Evolutionary conservation across 129 eudicot species (phyloP).

Genomic region (Centaurea solstitialis): DNA sequence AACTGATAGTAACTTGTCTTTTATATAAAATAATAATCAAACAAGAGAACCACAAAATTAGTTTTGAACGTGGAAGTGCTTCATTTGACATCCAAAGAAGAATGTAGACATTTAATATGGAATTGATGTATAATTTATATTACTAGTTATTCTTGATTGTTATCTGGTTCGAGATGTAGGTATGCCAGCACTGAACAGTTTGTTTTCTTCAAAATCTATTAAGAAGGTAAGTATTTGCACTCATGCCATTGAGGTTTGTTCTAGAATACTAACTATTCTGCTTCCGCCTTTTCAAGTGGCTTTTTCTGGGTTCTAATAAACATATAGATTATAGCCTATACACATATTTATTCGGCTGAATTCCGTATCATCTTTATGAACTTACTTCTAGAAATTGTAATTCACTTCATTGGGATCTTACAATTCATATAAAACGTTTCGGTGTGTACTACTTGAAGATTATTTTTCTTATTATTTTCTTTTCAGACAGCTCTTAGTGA

Average conservation of each 20-base stretch:
- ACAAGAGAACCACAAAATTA: not conserved
- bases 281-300: not conserved
- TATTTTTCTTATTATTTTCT: not conserved
- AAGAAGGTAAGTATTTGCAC: constrained; percentile 45
- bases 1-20: not conserved
- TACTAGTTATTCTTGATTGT: not conserved
- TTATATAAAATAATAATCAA: not conserved
- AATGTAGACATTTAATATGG: not conserved
- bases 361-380: not conserved
- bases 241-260: not conserved
- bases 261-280: not conserved
- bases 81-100: not conserved
- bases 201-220: constrained; percentile 49
- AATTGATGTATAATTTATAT: not conserved
- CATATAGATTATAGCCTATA: not conserved
- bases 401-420: not conserved
- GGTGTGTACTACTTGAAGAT: not conserved
- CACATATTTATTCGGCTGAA: not conserved
- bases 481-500: constrained; percentile 44
- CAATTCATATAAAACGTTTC: not conserved
- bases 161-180: constrained; percentile 44
- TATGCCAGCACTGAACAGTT: constrained; percentile 23
- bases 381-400: not conserved
- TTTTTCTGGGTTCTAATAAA: not conserved
- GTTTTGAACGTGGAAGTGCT: not conserved